Base-by-base conservation (phyloP, 495 filamentous ascomycete genomes). In the Aspergillus diversus region DNA sequence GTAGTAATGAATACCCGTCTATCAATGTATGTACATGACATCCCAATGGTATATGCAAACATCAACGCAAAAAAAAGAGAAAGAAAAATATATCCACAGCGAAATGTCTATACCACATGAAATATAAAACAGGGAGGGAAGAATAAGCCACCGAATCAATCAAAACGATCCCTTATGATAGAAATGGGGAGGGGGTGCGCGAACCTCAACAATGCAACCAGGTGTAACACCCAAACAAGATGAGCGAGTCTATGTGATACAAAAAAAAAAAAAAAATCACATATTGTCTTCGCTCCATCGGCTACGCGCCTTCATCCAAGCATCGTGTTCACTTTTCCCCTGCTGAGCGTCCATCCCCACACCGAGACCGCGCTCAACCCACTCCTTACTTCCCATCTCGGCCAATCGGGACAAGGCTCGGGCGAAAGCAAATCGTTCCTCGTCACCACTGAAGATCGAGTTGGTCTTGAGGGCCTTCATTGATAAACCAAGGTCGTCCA, bases 341-440 rank as follows among this genome's bases (percentile, higher is more conserved):
- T 87, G 84, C 33, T 79, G 72, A 8, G 72, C 74, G 70, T 82
- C 83, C 62, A 88, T 73, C 11, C 87, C 88, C 82, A 93, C 82
- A 0, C 90, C 92, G 84, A 96, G 78, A 0, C 93, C 93, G 5
- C 91, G 75, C 80, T 98, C 96, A 15, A 98, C 89, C 96, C 96
- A 99, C 71, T 96, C 87, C 74, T 89, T 85, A 66, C 91, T 93
- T 2, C 92, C 93, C 95, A 99, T 99, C 78, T 98, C 92, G 16
- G 77, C 87, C 66, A 99, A 78, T 58, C 95, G 80, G 35, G 89
- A 92, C 65, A 98, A 70, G 6, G 95, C 95, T 21, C 95, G 81
- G 55, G 93, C 93, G 76, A 99, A 99, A 0, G 95, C 95, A 78
- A 99, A 99, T 7, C 91, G 82, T 77, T 99, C 95, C 81, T 99